Evolutionary conservation across 2,329 filamentous ascomycete species (phyloP).

Genomic region (Didymella pinodella): DNA sequence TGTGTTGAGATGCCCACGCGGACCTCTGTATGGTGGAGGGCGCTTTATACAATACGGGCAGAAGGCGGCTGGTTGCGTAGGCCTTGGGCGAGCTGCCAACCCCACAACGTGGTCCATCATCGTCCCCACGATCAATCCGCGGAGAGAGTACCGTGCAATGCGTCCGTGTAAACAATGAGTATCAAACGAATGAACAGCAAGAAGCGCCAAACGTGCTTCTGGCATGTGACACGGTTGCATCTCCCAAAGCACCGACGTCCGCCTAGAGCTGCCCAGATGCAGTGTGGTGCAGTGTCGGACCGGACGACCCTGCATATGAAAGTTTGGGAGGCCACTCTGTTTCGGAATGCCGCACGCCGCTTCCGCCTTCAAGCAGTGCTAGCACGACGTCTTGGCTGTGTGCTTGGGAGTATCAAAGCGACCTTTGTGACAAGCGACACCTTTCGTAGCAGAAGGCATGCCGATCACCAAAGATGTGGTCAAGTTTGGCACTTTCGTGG

Average conservation of each 20-base stretch:
- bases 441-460: conserved; percentile 34
- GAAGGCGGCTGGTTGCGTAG: conserved; percentile 4
- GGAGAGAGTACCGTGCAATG: conserved; percentile 13
- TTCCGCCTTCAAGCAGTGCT: conserved; percentile 16
- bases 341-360: conserved; percentile 16
- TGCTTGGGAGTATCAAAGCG: conserved; percentile 9
- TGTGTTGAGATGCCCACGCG: conserved; percentile 18
- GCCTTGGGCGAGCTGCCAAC: conserved; percentile 17
- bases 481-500: conserved; percentile 55
- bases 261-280: conserved; percentile 15
- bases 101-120: conserved; percentile 12
- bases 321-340: conserved; percentile 12
- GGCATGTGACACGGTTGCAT: conserved; percentile 22
- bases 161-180: conserved; percentile 9
- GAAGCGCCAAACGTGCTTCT: conserved; percentile 17
- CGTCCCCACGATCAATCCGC: conserved; percentile 13
- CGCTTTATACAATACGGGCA: conserved; percentile 20
- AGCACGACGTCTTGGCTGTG: conserved; percentile 17
- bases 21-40: conserved; percentile 14
- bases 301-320: conserved; percentile 20
- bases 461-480: conserved; percentile 52
- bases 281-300: background rate
- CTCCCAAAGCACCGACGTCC: conserved; percentile 13
- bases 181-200: conserved; percentile 19
- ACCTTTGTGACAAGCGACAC: conserved; percentile 16